Conservation (phyloP, 305 asterid genomes). For the Petunia hybrid region DNA sequence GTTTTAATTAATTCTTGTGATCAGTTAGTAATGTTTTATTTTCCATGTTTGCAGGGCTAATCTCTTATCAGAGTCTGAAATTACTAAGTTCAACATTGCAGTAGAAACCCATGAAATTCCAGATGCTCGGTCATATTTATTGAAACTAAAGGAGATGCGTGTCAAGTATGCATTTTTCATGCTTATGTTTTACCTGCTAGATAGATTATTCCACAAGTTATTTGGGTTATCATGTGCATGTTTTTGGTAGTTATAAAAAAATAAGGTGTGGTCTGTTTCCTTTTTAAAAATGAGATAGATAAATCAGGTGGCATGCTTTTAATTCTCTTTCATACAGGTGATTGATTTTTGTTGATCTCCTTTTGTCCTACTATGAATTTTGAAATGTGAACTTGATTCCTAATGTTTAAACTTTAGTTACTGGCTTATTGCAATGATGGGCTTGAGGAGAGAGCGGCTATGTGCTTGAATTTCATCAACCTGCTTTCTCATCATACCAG, state of each 20-base stretch:
- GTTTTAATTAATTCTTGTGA: neutral
- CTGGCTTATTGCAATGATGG: neutral
- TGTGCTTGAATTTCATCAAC: slow-evolving; percentile 10
- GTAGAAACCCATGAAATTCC: slow-evolving; percentile 76
- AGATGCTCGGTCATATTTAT: slow-evolving; percentile 83
- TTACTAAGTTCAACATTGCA: slow-evolving; percentile 76
- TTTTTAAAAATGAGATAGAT: neutral
- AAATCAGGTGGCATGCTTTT: neutral
- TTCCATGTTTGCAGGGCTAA: slow-evolving; percentile 64
- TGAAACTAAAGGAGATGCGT: slow-evolving; percentile 81
- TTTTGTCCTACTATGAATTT: neutral
- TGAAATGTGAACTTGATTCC: neutral
- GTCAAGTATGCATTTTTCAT: slow-evolving; percentile 64
- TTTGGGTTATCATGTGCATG: neutral
- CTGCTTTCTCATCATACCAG: slow-evolving; percentile 7
- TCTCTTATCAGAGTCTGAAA: slow-evolving; percentile 84
- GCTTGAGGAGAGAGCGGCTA: neutral
- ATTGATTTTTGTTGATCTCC: neutral
- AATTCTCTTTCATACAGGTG: neutral
- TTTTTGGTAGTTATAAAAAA: neutral
- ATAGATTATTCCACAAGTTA: neutral
- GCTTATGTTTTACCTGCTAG: neutral
- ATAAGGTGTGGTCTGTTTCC: neutral
- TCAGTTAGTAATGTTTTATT: slow-evolving; percentile 11
- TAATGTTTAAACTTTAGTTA: neutral